These are phyloP conservation scores for Leccinum rimulosum DNA, from an alignment of 768 basidiomycete species.

Conservation along the genomic window DNA sequence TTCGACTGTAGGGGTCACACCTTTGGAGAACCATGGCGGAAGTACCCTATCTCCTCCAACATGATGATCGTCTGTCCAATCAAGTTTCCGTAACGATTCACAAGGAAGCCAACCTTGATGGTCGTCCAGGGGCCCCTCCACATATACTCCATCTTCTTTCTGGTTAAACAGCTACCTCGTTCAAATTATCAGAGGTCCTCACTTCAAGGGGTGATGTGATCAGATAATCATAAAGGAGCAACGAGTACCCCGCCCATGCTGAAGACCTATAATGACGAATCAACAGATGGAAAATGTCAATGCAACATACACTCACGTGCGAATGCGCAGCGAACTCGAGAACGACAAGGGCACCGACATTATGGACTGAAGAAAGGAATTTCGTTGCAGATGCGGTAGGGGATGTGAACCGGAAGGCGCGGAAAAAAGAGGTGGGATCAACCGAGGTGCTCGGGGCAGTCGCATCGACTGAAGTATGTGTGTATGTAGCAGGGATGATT, in stretches of 20 bases:
- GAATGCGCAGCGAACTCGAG: background rate
- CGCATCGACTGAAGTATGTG: too few species aligned
- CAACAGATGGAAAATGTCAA: too few species aligned
- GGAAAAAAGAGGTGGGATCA: too few species aligned
- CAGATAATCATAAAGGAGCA: slow-evolving; percentile 14
- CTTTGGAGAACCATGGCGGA: background rate
- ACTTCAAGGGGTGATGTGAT: slow-evolving; percentile 13
- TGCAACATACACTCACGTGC: background rate
- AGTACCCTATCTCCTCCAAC: slow-evolving; percentile 4
- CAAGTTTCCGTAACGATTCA: slow-evolving; percentile 21
- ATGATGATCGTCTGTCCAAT: slow-evolving; percentile 10
- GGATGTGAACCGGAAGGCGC: background rate
- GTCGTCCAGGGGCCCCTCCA: slow-evolving; percentile 17
- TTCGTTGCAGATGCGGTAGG: background rate
- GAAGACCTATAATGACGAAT: background rate
- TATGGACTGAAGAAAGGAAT: background rate
- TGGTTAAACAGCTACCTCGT: background rate
- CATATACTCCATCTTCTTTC: slow-evolving; percentile 11
- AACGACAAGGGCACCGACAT: background rate
- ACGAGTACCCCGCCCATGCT: background rate
- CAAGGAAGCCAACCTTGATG: slow-evolving; percentile 15
- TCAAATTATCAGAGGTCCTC: background rate
- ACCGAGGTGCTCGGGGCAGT: too few species aligned
- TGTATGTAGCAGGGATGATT: too few species aligned
- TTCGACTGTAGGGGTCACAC: background rate